These are phyloP conservation scores for Cornus florida DNA, from an alignment of 148 eudicot species.

Conservation along the genomic window DNA sequence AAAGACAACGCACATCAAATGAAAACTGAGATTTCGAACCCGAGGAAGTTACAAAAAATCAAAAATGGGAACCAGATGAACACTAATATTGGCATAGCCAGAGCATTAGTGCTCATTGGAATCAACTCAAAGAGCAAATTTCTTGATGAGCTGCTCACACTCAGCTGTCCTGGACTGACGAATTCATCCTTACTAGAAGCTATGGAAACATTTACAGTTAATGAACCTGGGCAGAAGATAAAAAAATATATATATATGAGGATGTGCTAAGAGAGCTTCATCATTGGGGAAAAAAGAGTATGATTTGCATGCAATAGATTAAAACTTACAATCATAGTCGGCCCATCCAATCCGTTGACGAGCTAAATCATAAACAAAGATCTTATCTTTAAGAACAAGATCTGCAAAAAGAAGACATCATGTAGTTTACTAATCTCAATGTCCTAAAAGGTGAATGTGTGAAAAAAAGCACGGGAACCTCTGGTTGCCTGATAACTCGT, in stretches of 20 bases:
- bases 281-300: neutral
- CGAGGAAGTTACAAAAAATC: neutral
- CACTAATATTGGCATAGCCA: neutral
- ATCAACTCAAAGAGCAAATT: conserved; percentile 15
- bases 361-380: conserved; percentile 75
- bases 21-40: conserved; percentile 8
- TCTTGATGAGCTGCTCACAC: conserved; percentile 50
- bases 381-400: conserved; percentile 85
- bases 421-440: neutral
- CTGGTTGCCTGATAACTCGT: neutral
- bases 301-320: neutral
- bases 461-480: neutral
- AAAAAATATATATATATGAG: neutral
- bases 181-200: conserved; percentile 62
- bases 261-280: neutral
- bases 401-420: conserved; percentile 40
- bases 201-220: conserved; percentile 73
- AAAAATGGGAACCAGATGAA: conserved; percentile 10
- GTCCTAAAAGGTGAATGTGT: neutral
- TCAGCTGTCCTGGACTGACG: conserved; percentile 62
- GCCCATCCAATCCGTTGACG: conserved; percentile 86
- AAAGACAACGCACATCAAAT: neutral
- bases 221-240: conserved; percentile 51
- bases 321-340: conserved; percentile 81
- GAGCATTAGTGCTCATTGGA: conserved; percentile 8